phyloP scores from a whole-genome alignment of 352 stramenopile genomes.

The Thraustotheca clavata region DNA sequence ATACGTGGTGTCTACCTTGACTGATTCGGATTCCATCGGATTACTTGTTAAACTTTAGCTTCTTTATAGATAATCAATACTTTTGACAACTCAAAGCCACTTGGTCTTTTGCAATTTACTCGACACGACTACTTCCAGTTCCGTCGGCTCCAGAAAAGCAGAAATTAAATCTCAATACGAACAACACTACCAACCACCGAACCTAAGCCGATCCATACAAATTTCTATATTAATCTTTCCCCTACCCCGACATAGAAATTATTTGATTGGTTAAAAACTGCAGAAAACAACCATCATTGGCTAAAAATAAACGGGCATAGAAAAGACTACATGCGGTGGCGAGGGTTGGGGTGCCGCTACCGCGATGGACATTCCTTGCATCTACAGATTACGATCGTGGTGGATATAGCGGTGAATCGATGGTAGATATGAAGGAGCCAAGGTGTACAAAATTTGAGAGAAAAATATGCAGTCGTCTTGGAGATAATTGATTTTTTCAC shows the following conservation, averaged over 20 bases:
- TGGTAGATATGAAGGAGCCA: neutral
- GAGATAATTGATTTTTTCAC: no score
- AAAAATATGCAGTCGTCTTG: no score
- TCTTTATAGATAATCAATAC: no score
- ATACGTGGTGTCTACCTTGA: neutral
- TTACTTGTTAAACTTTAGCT: no score
- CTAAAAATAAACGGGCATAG: constrained; percentile 11
- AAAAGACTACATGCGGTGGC: neutral
- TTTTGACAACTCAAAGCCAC: no score
- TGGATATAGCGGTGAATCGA: neutral
- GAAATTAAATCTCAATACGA: neutral
- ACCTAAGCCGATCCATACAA: constrained; percentile 7
- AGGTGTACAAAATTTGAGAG: neutral
- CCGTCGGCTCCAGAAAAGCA: neutral
- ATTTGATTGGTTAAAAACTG: neutral
- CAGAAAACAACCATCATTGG: neutral
- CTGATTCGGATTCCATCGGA: neutral
- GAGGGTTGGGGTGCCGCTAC: neutral
- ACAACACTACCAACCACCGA: neutral
- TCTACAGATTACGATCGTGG: neutral
- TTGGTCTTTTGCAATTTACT: neutral
- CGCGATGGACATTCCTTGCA: no score
- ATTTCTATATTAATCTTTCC: neutral
- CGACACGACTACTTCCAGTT: neutral
- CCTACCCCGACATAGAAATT: neutral